Evolutionary conservation across 371 early-diverging fungal species (phyloP).

Genomic region (Enteropsectra breve): DNA sequence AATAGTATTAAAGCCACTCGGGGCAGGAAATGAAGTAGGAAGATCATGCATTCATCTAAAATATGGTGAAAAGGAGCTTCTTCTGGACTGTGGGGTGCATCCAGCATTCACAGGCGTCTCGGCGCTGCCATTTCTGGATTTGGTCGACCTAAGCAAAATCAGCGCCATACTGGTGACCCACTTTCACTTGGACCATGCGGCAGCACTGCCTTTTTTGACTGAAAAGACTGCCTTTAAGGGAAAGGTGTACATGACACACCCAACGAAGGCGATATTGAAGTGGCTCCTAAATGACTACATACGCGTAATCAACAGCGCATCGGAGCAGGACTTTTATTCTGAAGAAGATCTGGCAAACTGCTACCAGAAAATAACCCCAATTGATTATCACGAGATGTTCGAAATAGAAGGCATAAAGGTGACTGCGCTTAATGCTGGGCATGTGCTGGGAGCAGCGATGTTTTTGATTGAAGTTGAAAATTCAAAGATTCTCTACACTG

Average conservation of each 20-base stretch:
- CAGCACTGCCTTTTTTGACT: constrained; percentile 90
- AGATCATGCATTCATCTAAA: constrained; percentile 85
- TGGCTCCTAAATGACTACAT: constrained; percentile 95
- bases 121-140: constrained; percentile 90
- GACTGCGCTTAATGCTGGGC: constrained; percentile 93
- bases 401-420: constrained; percentile 88
- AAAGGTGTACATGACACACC: constrained; percentile 98
- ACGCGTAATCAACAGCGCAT: constrained; percentile 63
- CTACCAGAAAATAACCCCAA: constrained; percentile 82
- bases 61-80: constrained; percentile 83
- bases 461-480: constrained; percentile 93
- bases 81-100: constrained; percentile 96
- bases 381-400: constrained; percentile 86
- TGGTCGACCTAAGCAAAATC: constrained; percentile 79
- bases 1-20: constrained; percentile 75
- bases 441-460: constrained; percentile 99
- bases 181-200: constrained; percentile 99
- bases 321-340: constrained; percentile 80
- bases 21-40: constrained; percentile 97
- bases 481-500: constrained; percentile 87
- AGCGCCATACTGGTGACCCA: constrained; percentile 74
- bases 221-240: constrained; percentile 91
- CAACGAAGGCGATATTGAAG: constrained; percentile 93
- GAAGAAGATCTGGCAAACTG: constrained; percentile 80
- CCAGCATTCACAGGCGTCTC: constrained; percentile 89